Conservation (phyloP, 345 rosid species). For the Carallia pectinifolia region DNA sequence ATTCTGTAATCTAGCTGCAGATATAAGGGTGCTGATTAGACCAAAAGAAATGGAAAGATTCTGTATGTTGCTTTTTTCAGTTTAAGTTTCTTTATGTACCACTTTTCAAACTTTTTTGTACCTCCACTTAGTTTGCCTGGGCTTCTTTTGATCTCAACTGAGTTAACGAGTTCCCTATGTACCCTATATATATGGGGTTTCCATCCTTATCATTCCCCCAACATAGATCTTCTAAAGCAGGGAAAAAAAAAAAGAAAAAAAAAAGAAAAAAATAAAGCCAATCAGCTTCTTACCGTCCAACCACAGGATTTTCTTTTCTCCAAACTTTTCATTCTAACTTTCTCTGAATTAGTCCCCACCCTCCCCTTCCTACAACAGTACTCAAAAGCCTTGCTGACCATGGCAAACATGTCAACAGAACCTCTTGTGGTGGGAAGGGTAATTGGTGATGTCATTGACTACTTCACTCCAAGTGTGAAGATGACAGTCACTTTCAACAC, state of each 20-base stretch:
- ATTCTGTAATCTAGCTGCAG: not conserved
- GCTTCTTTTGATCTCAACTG: slow-evolving; percentile 8
- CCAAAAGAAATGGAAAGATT: not conserved
- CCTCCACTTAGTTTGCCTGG: slow-evolving; percentile 6
- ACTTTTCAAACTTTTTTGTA: slow-evolving; percentile 8
- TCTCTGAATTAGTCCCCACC: not conserved
- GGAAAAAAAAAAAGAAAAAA: not conserved
- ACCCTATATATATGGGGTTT: slow-evolving; percentile 34
- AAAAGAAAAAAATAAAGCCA: not conserved
- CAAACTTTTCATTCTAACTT: not conserved
- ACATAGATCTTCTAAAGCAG: slow-evolving; percentile 10
- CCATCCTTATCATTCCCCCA: not conserved
- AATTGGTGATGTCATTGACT: slow-evolving; percentile 82
- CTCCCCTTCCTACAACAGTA: slow-evolving; percentile 1
- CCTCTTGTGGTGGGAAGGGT: slow-evolving; percentile 89
- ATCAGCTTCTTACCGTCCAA: not conserved
- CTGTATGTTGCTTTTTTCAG: not conserved
- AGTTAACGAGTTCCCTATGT: slow-evolving; percentile 3
- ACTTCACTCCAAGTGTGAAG: slow-evolving; percentile 53
- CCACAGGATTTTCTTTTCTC: not conserved
- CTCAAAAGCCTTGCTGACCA: slow-evolving; percentile 1
- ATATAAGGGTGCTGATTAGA: not conserved
- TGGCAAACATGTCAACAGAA: slow-evolving; percentile 52
- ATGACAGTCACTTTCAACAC: slow-evolving; percentile 66
- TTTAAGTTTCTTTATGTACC: not conserved